Base-by-base conservation (phyloP, 208 protist genomes). In the Acanthamoeba healyi region DNA sequence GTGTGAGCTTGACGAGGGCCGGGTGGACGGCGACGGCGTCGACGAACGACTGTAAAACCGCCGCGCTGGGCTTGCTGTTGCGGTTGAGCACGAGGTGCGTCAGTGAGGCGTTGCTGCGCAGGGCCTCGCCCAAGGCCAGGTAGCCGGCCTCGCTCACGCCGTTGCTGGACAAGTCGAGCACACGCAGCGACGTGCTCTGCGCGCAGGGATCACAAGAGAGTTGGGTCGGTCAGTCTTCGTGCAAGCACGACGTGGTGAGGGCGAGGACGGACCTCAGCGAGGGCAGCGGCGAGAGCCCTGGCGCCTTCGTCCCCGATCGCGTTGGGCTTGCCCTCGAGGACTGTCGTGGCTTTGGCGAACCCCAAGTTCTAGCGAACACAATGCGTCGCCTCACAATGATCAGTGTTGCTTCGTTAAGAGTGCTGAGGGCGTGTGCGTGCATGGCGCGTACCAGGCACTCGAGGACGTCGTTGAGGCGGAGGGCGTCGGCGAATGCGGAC, bases 301-400 rank as follows among this genome's bases (percentile, higher is more conserved):
- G 42, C 74, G 36, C 74, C 74, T 5, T 12, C 74, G 2, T 86
- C 74, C 19, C 36, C 74, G 1, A 86, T 86, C 3, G 9, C 34
- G 74, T 86, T 86, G 36, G 74, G 74, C 44, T 86, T 86, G 44
- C 74, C 74, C 7, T 32, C 42, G 38, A 86, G n/a, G 24, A 51
- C 44, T n/a, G 46, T 86, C 26, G 74, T 86, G 34, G 42, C 44
- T 29, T 54, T 44, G 12, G 42, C 36, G 24, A 54, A 86, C 19
- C 74, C 74, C 74, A 86, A 26, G 22, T 54, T n/a, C 74, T 74
- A 72, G 19, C 34, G 19, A 12, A 17, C 10, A 32, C n/a, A 72
- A 74, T 12, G 34, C n/a, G n/a, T n/a, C n/a, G n/a, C n/a, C n/a
- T n/a, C n/a, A 36, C 26, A 9, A 12, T 32, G 34, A 14, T 24